phyloP scores from a whole-genome alignment of 345 rosid species.

The Populus euphratica region DNA sequence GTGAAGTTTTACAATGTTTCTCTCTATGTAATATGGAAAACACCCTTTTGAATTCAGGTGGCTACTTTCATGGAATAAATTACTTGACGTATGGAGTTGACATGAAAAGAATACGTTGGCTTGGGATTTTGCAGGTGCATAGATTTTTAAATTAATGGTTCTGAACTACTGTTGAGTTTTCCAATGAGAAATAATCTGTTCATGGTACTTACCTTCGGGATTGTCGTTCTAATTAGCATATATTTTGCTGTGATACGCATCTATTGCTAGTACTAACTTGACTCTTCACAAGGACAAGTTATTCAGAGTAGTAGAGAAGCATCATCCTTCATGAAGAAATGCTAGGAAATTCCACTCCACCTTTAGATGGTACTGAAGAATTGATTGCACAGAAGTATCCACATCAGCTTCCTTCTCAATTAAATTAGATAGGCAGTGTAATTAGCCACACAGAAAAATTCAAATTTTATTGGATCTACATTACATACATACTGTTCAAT shows the following conservation, averaged over 20 bases:
- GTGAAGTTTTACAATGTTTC: background rate
- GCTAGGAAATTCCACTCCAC: background rate
- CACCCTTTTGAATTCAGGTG: constrained; percentile 30
- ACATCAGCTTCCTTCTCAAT: background rate
- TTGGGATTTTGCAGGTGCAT: constrained; percentile 47
- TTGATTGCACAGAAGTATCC: background rate
- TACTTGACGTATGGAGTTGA: constrained; percentile 47
- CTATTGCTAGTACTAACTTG: background rate
- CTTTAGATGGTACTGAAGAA: background rate
- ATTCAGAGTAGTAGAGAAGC: background rate
- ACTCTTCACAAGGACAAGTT: background rate
- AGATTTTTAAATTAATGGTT: background rate
- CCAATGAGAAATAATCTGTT: background rate
- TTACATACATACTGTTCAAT: background rate
- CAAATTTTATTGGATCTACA: no score
- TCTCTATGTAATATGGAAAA: background rate
- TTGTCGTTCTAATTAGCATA: background rate
- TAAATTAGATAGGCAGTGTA: background rate
- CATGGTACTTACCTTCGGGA: background rate
- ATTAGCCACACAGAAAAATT: background rate
- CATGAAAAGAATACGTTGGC: constrained; percentile 42
- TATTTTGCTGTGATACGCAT: background rate
- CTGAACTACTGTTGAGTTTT: background rate
- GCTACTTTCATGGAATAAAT: constrained; percentile 42
- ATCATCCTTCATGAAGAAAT: background rate